phyloP scores from a whole-genome alignment of 2,329 filamentous ascomycete species.

The Sporothrix euskadiensis region DNA sequence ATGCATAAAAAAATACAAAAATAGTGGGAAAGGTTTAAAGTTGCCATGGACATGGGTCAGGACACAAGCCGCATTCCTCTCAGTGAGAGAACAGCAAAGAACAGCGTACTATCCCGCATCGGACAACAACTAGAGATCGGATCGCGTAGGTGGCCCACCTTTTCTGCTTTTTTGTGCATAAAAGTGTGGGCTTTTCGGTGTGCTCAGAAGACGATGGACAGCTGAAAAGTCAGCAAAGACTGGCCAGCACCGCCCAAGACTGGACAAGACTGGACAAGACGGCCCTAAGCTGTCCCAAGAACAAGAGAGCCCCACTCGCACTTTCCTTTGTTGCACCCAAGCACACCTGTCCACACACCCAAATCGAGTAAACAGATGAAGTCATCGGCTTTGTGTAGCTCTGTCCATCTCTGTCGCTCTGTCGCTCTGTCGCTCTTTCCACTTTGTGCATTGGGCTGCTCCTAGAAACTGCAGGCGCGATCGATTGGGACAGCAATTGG shows the following conservation, averaged over 20 bases:
- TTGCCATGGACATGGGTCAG: neutral
- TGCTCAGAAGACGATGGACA: neutral
- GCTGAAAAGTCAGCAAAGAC: slow-evolving; percentile 1
- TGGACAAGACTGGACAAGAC: neutral
- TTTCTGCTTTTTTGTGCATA: neutral
- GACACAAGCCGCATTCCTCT: neutral
- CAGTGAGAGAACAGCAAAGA: neutral
- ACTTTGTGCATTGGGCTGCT: neutral
- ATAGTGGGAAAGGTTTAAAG: neutral
- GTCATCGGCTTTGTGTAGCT: slow-evolving; percentile 17
- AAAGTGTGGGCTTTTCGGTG: neutral
- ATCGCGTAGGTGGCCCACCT: neutral
- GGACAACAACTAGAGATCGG: neutral
- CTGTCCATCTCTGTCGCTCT: neutral
- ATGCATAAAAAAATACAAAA: too few species aligned
- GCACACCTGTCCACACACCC: neutral
- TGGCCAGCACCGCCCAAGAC: neutral
- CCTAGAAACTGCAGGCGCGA: neutral
- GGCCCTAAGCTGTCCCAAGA: neutral
- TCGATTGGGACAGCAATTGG: neutral
- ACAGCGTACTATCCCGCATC: neutral
- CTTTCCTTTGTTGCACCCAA: slow-evolving; percentile 13
- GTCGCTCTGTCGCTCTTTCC: neutral
- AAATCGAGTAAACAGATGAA: slow-evolving; percentile 23
- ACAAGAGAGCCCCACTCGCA: neutral